Conservation (phyloP, 768 basidiomycete genomes). For the Serendipita vermifera region DNA sequence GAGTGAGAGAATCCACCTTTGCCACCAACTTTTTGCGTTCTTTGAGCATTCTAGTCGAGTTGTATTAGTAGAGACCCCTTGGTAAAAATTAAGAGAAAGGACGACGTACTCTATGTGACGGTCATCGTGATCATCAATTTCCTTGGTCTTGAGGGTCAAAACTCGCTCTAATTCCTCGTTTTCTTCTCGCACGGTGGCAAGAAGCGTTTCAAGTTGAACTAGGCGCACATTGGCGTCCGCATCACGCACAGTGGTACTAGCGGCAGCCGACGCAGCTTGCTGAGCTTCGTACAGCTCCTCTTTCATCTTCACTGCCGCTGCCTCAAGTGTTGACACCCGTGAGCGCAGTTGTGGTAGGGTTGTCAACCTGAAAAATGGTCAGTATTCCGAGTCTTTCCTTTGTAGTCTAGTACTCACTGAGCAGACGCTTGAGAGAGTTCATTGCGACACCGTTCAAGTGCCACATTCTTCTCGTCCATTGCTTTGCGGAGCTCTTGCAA, state of each 20-base stretch:
- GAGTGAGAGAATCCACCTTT: constrained; percentile 57
- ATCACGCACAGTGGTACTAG: constrained; percentile 7
- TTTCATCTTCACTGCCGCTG: not conserved
- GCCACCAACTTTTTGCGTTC: constrained; percentile 62
- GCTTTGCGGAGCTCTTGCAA: too few species aligned
- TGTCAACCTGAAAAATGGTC: too few species aligned
- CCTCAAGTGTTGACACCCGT: not conserved
- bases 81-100: not conserved
- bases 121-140: constrained; percentile 80
- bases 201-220: constrained; percentile 34
- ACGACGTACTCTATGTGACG: constrained; percentile 58
- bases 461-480: too few species aligned
- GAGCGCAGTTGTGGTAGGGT: not conserved
- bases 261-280: constrained; percentile 4
- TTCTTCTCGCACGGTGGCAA: constrained; percentile 52
- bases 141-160: constrained; percentile 50
- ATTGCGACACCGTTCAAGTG: too few species aligned
- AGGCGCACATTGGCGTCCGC: not conserved
- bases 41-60: constrained; percentile 50
- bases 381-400: too few species aligned
- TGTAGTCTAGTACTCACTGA: too few species aligned
- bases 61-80: constrained; percentile 7
- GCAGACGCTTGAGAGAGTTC: too few species aligned
- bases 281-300: constrained; percentile 4
- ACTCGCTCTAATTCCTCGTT: constrained; percentile 67